Conservation (phyloP, 225 moss, liverwort and hornwort genomes). For the Asterella californica region DNA sequence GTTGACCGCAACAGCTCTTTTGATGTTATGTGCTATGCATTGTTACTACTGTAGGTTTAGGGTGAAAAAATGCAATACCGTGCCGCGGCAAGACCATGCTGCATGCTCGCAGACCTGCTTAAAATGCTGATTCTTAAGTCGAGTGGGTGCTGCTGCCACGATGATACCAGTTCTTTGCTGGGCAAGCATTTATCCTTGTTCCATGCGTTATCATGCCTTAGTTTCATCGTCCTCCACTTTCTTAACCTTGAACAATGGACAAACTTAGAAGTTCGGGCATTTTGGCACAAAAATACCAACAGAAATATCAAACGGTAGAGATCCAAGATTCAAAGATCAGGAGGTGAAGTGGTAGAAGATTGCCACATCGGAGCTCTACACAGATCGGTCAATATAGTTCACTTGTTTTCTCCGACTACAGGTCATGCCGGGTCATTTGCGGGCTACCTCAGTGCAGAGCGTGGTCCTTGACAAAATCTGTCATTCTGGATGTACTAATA, state of each 20-base stretch:
- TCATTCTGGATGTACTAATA: no score
- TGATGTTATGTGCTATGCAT: constrained; percentile 5
- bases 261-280: background rate
- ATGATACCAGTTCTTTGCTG: constrained; percentile 6
- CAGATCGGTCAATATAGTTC: background rate
- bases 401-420: background rate
- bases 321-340: background rate
- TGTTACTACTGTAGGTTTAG: constrained; percentile 17
- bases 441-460: no score
- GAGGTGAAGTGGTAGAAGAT: background rate
- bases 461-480: no score
- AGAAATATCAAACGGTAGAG: background rate
- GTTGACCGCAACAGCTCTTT: constrained; percentile 1
- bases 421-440: no score
- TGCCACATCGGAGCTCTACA: background rate
- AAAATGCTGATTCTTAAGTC: constrained; percentile 2
- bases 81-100: constrained; percentile 4
- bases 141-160: constrained; percentile 15
- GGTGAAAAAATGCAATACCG: constrained; percentile 11
- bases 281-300: background rate
- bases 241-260: background rate
- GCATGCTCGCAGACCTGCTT: constrained; percentile 10
- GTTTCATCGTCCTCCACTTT: background rate
- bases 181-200: constrained; percentile 1
- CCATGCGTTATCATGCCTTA: background rate